phyloP scores from a whole-genome alignment of 1,284 basidiomycete species.

The Ustilago lituana region DNA sequence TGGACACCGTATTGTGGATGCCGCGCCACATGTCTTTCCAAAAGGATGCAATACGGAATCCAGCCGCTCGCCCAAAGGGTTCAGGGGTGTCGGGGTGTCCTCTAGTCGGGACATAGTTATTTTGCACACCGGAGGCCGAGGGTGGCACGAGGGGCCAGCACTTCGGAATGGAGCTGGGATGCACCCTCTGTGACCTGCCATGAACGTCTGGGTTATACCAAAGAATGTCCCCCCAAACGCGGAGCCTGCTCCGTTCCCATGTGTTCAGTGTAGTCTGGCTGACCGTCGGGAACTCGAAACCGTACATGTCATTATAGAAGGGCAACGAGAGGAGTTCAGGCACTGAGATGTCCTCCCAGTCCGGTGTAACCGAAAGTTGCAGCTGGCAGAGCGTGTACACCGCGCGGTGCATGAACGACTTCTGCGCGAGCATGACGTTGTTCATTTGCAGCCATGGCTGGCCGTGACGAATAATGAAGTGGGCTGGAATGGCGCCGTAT shows the following conservation, averaged over 20 bases:
- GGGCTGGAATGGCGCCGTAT: no score
- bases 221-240: no score
- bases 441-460: no score
- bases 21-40: slow-evolving; percentile 8
- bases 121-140: slow-evolving; percentile 5
- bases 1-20: background rate
- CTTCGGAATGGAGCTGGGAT: background rate
- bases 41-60: background rate
- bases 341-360: slow-evolving; percentile 9
- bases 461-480: no score
- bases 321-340: slow-evolving; percentile 6
- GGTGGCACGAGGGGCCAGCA: slow-evolving; percentile 12
- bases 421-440: background rate
- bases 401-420: slow-evolving; percentile 1
- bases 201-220: background rate
- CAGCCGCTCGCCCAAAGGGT: slow-evolving; percentile 3
- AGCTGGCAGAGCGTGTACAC: slow-evolving; percentile 4
- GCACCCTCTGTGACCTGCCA: background rate
- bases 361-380: background rate
- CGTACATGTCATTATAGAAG: no score
- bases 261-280: no score
- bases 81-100: background rate
- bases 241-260: no score
- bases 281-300: no score
- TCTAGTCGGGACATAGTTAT: slow-evolving; percentile 6